Base-by-base conservation (phyloP, 345 rosid genomes). In the Punica granatum region DNA sequence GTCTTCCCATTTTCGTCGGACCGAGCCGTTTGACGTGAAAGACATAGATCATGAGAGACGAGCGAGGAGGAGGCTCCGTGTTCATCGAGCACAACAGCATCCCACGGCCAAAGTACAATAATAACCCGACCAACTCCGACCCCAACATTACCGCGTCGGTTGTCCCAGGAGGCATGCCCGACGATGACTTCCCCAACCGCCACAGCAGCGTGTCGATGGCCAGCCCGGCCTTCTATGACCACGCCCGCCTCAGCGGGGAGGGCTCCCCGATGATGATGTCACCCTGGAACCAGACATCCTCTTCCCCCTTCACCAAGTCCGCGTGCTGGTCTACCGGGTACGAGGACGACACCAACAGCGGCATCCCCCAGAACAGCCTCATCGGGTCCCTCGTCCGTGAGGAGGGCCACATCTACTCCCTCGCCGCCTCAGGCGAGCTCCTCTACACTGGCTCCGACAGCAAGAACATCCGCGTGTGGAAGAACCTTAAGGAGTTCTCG, bases 391-490 rank as follows among this genome's bases (percentile, higher is more conserved):
- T 93, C 31, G 83, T 84, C 28, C 92, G 98, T 2, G 97, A 92
- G 75, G 98, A 92, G 74, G 98, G 98, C 15, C 98, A 92, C 51
- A 88, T 93, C 35, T 93, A 93, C 76, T 93, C 98, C 61, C 70
- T 93, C 48, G 98, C 97, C 11, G 90, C 97, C 42, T 69, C 81
- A 7, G 90, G 84, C 54, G 94, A 93, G 72, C 88, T 93, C 42
- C 86, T 93, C 37, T 93, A 90, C 77, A 93, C 98, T 0, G 98
- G 98, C 53, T 90, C 98, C 3, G 98, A 90, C 70, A 87, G 96
- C 80, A 93, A 93, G 78, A 93, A 90, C 80, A 90, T 93, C 81
- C 97, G 94, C 7, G 98, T 90, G 8, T 90, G 98, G 97, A 90
- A 90, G 80, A 85, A 89, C 72, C 75, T 93, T 25, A 81, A 93